These are phyloP conservation scores for Larix sibirica DNA, from an alignment of 83 land plant species.

Conservation along the genomic window DNA sequence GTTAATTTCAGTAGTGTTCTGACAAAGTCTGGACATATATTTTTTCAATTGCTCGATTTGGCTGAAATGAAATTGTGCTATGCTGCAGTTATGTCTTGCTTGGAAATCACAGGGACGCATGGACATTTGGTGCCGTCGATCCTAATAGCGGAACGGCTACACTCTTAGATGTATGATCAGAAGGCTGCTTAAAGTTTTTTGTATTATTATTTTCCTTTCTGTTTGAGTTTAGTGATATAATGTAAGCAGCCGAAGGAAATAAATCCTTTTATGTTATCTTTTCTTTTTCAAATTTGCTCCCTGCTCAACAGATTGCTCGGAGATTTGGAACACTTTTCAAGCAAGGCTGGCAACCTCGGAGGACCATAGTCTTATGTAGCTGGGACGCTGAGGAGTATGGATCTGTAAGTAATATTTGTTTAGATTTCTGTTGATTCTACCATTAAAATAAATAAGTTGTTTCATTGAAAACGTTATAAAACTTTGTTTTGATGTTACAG, in stretches of 20 bases:
- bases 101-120: conserved; percentile 94
- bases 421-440: neutral
- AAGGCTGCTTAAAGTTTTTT: neutral
- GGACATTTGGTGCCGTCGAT: conserved; percentile 96
- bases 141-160: conserved; percentile 94
- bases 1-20: neutral
- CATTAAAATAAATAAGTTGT: too few species aligned
- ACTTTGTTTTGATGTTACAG: too few species aligned
- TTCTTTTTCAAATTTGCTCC: neutral
- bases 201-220: too few species aligned
- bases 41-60: neutral
- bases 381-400: conserved; percentile 90
- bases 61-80: neutral
- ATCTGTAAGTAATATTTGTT: conserved; percentile 14
- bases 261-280: neutral
- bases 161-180: conserved; percentile 57
- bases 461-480: too few species aligned
- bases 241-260: neutral
- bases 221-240: neutral
- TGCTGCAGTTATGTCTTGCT: conserved; percentile 66
- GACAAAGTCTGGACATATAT: neutral
- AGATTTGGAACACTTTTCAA: conserved; percentile 44
- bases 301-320: conserved; percentile 5
- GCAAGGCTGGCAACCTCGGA: conserved; percentile 63
- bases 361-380: conserved; percentile 64